Evolutionary conservation across 208 protist genomes (phyloP).

Genomic region (Trypanosoma cruzi): DNA sequence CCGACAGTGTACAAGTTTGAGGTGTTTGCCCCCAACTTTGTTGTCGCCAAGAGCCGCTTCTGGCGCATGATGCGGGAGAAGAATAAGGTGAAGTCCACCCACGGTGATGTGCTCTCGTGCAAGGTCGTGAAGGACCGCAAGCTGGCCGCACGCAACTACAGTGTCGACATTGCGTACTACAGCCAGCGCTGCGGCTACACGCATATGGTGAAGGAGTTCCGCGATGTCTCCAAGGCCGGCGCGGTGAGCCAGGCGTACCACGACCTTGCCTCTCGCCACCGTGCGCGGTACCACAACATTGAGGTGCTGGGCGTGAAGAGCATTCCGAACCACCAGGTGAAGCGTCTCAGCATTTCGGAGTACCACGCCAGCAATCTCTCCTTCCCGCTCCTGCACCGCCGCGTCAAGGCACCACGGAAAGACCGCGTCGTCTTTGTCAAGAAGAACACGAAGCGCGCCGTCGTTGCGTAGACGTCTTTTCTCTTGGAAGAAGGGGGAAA

Average conservation of each 20-base stretch:
- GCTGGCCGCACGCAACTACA: slow-evolving; percentile 98
- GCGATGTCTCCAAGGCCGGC: slow-evolving; percentile 95
- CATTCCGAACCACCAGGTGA: slow-evolving; percentile 86
- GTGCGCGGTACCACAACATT: slow-evolving; percentile 94
- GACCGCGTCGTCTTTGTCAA: too few species aligned
- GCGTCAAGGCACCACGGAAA: too few species aligned
- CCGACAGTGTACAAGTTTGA: slow-evolving; percentile 97
- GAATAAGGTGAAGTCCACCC: slow-evolving; percentile 98
- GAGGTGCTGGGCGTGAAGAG: slow-evolving; percentile 96
- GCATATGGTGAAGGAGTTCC: slow-evolving; percentile 99
- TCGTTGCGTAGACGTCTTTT: slow-evolving; percentile 17
- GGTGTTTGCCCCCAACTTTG: slow-evolving; percentile 98
- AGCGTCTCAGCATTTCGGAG: slow-evolving; percentile 42
- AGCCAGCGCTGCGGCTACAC: slow-evolving; percentile 97
- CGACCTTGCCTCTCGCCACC: slow-evolving; percentile 98
- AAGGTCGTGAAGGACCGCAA: slow-evolving; percentile 96
- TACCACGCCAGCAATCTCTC: slow-evolving; percentile 93
- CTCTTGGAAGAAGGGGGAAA: background rate
- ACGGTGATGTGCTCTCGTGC: slow-evolving; percentile 96
- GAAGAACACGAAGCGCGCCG: slow-evolving; percentile 89
- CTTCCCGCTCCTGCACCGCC: slow-evolving; percentile 90
- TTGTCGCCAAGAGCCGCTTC: slow-evolving; percentile 99
- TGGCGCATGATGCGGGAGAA: slow-evolving; percentile 99
- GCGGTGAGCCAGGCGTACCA: slow-evolving; percentile 98
- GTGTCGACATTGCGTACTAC: slow-evolving; percentile 98